A percentile compares a stretch with the other conserved stretches of the same genome.
phyloP scores from a whole-genome alignment of 768 basidiomycete species.

The Atractiella rhizophila region DNA sequence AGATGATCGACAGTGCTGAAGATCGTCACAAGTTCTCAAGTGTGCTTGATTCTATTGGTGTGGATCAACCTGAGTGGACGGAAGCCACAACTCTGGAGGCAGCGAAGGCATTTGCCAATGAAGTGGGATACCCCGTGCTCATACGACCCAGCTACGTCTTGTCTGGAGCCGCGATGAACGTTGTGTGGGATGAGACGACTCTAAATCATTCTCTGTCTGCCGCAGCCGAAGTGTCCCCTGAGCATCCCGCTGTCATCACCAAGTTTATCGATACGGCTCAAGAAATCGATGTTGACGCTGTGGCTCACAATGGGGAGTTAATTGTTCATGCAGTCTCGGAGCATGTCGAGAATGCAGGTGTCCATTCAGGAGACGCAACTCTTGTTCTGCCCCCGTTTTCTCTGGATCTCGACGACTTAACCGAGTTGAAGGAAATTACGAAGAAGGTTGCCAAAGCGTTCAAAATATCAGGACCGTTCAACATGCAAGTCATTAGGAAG shows the following conservation, averaged over 20 bases:
- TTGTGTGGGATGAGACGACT: conserved; percentile 69
- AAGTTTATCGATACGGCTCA: conserved; percentile 97
- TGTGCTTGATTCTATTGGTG: conserved; percentile 73
- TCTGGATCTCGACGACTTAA: conserved; percentile 45
- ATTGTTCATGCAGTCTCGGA: conserved; percentile 90
- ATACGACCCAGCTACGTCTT: conserved; percentile 96
- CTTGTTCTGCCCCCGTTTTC: conserved; percentile 87
- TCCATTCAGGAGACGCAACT: conserved; percentile 95
- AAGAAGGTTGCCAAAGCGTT: conserved; percentile 86
- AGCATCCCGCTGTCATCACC: conserved; percentile 92
- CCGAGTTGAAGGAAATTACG: conserved; percentile 71
- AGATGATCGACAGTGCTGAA: conserved; percentile 85
- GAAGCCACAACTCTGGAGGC: conserved; percentile 69
- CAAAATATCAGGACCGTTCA: conserved; percentile 92
- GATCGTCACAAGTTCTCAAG: conserved; percentile 98
- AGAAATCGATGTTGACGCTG: conserved; percentile 94
- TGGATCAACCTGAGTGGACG: conserved; percentile 90
- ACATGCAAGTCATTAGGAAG: conserved; percentile 96
- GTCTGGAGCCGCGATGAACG: conserved; percentile 98
- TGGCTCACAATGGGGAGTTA: conserved; percentile 72
- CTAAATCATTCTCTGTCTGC: conserved; percentile 88
- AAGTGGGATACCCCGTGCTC: conserved; percentile 86
- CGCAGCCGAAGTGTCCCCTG: conserved; percentile 80
- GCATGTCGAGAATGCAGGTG: conserved; percentile 94
- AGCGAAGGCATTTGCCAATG: conserved; percentile 69